phyloP scores from a whole-genome alignment of 208 protist genomes.

The Trypanosoma avium region DNA sequence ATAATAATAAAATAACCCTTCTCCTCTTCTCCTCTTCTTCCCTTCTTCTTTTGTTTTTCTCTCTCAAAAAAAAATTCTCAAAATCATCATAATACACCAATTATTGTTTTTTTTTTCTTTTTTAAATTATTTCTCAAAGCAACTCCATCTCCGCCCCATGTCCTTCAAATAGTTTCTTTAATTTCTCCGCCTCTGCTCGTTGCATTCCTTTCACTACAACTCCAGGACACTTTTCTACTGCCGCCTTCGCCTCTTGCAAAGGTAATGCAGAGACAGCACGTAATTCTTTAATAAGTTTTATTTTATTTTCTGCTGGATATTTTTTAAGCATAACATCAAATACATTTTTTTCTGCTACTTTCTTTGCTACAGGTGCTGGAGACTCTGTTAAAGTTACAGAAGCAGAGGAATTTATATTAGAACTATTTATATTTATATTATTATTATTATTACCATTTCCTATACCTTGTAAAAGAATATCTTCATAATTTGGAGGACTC shows the following conservation, averaged over 20 bases:
- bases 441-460: neutral
- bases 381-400: neutral
- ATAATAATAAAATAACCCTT: no score
- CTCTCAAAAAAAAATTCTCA: no score
- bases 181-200: slow-evolving; percentile 34
- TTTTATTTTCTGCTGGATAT: slow-evolving; percentile 30
- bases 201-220: slow-evolving; percentile 26
- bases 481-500: slow-evolving; percentile 18
- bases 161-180: slow-evolving; percentile 27
- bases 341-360: slow-evolving; percentile 21
- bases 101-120: no score
- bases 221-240: slow-evolving; percentile 35
- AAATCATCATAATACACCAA: no score
- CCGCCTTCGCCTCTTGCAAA: slow-evolving; percentile 34
- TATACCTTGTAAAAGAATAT: slow-evolving; percentile 11
- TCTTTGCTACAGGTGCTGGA: slow-evolving; percentile 12
- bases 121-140: slow-evolving; percentile 25
- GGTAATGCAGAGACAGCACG: slow-evolving; percentile 28
- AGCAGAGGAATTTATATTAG: no score
- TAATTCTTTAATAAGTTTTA: slow-evolving; percentile 46
- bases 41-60: no score
- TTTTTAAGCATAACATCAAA: slow-evolving; percentile 32
- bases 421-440: neutral
- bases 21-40: no score
- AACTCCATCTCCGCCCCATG: slow-evolving; percentile 36